Base-by-base conservation (phyloP, 768 basidiomycete genomes). In the Paxillus ammoniavirescens region DNA sequence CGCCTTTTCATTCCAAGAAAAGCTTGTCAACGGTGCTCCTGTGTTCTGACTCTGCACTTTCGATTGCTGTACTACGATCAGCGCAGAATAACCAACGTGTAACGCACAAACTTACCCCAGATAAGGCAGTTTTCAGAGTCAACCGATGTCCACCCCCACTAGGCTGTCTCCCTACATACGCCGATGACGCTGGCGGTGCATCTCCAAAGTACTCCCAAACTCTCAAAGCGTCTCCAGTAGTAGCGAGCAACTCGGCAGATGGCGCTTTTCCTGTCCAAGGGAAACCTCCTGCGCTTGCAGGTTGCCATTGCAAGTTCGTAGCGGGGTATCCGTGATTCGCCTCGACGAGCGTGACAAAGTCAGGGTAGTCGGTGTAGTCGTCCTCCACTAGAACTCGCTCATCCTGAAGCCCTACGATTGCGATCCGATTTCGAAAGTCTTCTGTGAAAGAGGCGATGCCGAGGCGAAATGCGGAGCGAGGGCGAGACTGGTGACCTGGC, bases 1-100 rank as follows among this genome's bases (percentile, higher is more conserved):
- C 0, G 88, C 79, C 65, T 94, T 89, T 62, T 93, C 87, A 66
- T 97, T 98, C 97, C 97, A 99, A 0, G 94, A 94, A 72, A 99
- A 97, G 68, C 89, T 93, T 12, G 97, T 99, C 57, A 98, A 73
- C 2, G 97, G 97, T 4, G 97, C 94, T 4, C 88, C 89, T 30
- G 84, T 85, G 44, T 82, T 82, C 64, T 89, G 84, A 60, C 79
- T 87, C 63, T 95, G 93, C 8, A 91, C 85, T 78, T 98, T 98
- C 42, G 90, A 90, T 84, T 96, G 87, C 85, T 87, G 49, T 42
- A 46, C 52, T 50, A 61, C 38, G 50, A 54, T 54, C 35, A 64
- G 57, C 33, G 53, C 14, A 47, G 31, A 31, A 48, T 13, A 47
- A 41, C 50, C 35, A 42, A 31, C 47, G n/a, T 45, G 55, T 15